Percentiles rank a stretch among this genome's conserved stretches.
Evolutionary conservation across 805 yeast species (phyloP).

Genomic region (Candida silvicultrix): DNA sequence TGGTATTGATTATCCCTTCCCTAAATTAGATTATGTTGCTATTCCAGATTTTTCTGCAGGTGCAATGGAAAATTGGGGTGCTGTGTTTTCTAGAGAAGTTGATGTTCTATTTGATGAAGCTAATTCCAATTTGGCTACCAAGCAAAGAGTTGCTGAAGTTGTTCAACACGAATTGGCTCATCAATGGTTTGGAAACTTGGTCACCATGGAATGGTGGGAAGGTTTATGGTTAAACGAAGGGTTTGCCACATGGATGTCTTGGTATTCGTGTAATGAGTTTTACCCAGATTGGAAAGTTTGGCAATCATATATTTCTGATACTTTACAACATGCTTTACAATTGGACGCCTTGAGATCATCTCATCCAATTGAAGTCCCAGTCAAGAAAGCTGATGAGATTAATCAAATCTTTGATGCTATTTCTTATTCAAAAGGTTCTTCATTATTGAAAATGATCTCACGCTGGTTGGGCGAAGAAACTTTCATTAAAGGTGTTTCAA

Average conservation of each 20-base stretch:
- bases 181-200: slow-evolving; percentile 89
- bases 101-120: slow-evolving; percentile 70
- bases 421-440: slow-evolving; percentile 77
- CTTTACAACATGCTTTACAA: slow-evolving; percentile 66
- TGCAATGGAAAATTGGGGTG: slow-evolving; percentile 87
- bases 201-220: slow-evolving; percentile 92
- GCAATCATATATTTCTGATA: slow-evolving; percentile 75
- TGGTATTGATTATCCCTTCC: slow-evolving; percentile 71
- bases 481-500: slow-evolving; percentile 74
- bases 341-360: slow-evolving; percentile 79
- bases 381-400: slow-evolving; percentile 69
- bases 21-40: slow-evolving; percentile 78
- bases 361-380: slow-evolving; percentile 83
- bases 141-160: slow-evolving; percentile 76
- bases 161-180: slow-evolving; percentile 88
- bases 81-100: slow-evolving; percentile 73
- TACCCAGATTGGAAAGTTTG: slow-evolving; percentile 85
- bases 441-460: slow-evolving; percentile 72
- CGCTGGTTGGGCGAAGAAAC: slow-evolving; percentile 74
- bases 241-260: slow-evolving; percentile 88
- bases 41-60: slow-evolving; percentile 82
- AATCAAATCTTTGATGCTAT: slow-evolving; percentile 83
- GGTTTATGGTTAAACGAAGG: slow-evolving; percentile 88
- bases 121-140: slow-evolving; percentile 55
- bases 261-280: slow-evolving; percentile 72